Conservation (phyloP, 352 stramenopile species). For the Phytophthora rubi region DNA sequence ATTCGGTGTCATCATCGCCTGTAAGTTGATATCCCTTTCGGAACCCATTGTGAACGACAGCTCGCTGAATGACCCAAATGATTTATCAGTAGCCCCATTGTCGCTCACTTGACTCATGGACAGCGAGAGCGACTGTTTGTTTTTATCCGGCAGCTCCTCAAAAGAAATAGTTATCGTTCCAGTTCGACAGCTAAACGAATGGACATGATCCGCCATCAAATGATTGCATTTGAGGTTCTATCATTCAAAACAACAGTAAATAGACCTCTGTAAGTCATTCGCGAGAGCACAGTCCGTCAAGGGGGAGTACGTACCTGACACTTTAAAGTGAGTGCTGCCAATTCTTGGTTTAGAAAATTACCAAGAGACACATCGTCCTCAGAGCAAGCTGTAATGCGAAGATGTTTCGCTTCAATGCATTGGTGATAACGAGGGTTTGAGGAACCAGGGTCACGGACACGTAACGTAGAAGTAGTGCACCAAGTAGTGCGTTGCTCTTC, state of each 20-base stretch:
- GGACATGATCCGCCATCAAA: conserved; percentile 84
- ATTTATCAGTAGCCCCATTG: conserved; percentile 30
- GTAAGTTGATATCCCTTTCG: conserved; percentile 54
- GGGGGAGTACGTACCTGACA: conserved; percentile 62
- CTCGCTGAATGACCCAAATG: conserved; percentile 42
- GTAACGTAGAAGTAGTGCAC: conserved; percentile 79
- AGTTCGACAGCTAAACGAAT: conserved; percentile 76
- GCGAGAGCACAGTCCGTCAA: background rate
- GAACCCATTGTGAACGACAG: conserved; percentile 38
- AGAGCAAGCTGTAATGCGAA: conserved; percentile 68
- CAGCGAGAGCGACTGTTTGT: conserved; percentile 42
- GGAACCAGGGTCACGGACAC: conserved; percentile 57
- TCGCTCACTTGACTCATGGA: conserved; percentile 50
- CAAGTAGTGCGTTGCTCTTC: conserved; percentile 55
- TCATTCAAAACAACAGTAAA: conserved; percentile 3
- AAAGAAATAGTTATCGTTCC: conserved; percentile 85
- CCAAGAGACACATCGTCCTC: conserved; percentile 82
- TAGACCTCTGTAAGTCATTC: conserved; percentile 11
- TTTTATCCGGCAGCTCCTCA: conserved; percentile 79
- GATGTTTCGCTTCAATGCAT: conserved; percentile 73
- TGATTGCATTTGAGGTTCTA: conserved; percentile 84
- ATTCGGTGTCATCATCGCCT: conserved; percentile 49
- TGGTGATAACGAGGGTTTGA: conserved; percentile 67
- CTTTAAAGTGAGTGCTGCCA: conserved; percentile 69
- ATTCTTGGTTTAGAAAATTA: conserved; percentile 80